phyloP scores from a whole-genome alignment of 176 grass and related monocot genomes.

The Dactylis glomerata region DNA sequence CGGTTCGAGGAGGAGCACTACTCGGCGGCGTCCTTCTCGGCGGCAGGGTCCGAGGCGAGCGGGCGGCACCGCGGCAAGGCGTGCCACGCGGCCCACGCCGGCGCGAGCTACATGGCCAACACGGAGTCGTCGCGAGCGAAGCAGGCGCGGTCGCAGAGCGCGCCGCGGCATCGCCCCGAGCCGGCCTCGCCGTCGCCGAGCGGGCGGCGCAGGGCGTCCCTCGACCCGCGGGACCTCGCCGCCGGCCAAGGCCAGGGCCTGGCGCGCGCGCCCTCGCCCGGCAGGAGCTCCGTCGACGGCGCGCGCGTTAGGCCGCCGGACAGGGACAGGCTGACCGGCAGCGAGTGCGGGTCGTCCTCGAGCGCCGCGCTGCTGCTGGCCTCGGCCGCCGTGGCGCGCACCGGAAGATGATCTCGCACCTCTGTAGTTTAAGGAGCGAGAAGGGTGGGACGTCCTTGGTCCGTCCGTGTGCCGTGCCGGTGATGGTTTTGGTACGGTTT shows the following conservation, averaged over 20 bases:
- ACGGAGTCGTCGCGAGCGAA: slow-evolving; percentile 76
- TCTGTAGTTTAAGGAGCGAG: neutral
- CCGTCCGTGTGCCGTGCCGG: no score
- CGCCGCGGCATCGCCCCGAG: slow-evolving; percentile 54
- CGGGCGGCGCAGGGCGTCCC: slow-evolving; percentile 37
- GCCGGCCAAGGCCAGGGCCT: neutral
- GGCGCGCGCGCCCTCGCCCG: neutral
- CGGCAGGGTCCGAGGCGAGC: slow-evolving; percentile 25
- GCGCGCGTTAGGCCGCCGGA: slow-evolving; percentile 27
- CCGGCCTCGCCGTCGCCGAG: slow-evolving; percentile 14
- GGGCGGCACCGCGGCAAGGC: neutral
- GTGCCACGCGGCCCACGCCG: neutral
- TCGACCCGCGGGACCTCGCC: slow-evolving; percentile 56
- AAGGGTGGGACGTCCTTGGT: neutral
- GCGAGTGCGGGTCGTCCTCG: slow-evolving; percentile 65
- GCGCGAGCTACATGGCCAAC: slow-evolving; percentile 67
- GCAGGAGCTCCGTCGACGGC: slow-evolving; percentile 2
- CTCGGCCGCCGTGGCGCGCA: slow-evolving; percentile 25
- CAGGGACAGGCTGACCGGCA: slow-evolving; percentile 29
- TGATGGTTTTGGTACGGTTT: no score
- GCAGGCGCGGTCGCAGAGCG: slow-evolving; percentile 62
- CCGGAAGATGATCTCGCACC: neutral
- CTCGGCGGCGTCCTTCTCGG: slow-evolving; percentile 25
- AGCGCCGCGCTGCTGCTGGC: slow-evolving; percentile 44
- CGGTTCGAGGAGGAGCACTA: slow-evolving; percentile 40